Base-by-base conservation (phyloP, 2,329 filamentous ascomycete genomes). In the Ceratocystis harringtonii region DNA sequence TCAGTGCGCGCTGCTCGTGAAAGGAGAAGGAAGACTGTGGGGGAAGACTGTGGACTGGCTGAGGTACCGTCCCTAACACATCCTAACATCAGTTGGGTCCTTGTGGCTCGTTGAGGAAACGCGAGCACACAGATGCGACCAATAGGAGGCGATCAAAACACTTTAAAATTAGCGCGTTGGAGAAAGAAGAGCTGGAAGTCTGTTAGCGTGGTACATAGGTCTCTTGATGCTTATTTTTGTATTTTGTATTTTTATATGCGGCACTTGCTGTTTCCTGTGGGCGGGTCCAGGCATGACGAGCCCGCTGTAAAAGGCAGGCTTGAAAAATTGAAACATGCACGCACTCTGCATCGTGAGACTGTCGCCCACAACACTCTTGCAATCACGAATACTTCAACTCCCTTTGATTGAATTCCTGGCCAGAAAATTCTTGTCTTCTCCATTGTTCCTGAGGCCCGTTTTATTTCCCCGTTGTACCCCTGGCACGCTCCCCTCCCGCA, bases 361-460 rank as follows among this genome's bases (percentile, higher is more conserved):
- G 19, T n/a, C 19, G 5, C 36, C 19, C 22, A 5, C 36, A 32
- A 48, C 61, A 30, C 32, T 30, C 17, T 48, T 43, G 50, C 41
- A 62, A 63, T 45, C 64, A 43, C 25, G 12, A n/a, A 7, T 7
- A 28, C 28, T 22, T 12, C 61, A 62, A 62, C 17, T 25, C 43
- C 28, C 55, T 30, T 58, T 58, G 28, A 36, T 32, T 12, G 6
- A 58, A 36, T 58, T 58, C 55, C 52, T 32, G 15, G 25, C 25
- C 17, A n/a, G 41, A 41, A 62, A 19, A 30, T 45, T 15, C n/a
- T 43, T n/a, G 41, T 2, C 32, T 41, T 43, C 32, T 22, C 30
- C 41, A 61, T 62, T 62, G 32, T 60, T 60, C 32, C 32, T 41
- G 45, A 19, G 60, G 60, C 55, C 55, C 55, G 12, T 48, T 41